Evolutionary conservation across 2,329 filamentous ascomycete species (phyloP).

Genomic region (Chaetothyriales sp.): DNA sequence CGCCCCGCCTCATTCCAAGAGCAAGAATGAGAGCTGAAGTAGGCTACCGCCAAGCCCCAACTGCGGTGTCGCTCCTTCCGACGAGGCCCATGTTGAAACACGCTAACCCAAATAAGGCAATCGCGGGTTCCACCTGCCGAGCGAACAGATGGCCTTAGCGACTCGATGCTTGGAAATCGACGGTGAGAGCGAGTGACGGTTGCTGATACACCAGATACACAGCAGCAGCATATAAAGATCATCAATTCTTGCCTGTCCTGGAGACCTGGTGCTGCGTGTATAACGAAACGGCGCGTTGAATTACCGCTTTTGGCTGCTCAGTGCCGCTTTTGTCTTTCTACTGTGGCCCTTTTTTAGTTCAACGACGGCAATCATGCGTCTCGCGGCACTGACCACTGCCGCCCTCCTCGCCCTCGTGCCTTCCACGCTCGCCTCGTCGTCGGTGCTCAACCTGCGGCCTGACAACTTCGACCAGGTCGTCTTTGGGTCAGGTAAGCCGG

Average conservation of each 20-base stretch:
- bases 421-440: constrained; percentile 38
- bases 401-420: constrained; percentile 15
- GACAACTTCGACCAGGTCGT: constrained; percentile 85
- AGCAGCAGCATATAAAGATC: background rate
- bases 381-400: background rate
- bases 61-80: too few species aligned
- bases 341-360: background rate
- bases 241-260: background rate
- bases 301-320: background rate
- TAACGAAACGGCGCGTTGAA: background rate
- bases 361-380: background rate
- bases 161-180: background rate
- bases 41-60: too few species aligned
- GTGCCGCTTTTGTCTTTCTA: background rate
- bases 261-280: background rate
- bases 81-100: background rate
- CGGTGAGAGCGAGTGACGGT: background rate
- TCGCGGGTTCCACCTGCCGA: background rate
- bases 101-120: background rate
- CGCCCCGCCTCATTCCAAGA: too few species aligned
- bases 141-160: background rate
- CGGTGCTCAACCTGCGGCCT: constrained; percentile 75
- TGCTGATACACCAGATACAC: background rate
- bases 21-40: too few species aligned
- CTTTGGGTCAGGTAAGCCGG: constrained; percentile 82